Conservation (phyloP, 2,329 filamentous ascomycete species). For the Epichloe elymi region DNA sequence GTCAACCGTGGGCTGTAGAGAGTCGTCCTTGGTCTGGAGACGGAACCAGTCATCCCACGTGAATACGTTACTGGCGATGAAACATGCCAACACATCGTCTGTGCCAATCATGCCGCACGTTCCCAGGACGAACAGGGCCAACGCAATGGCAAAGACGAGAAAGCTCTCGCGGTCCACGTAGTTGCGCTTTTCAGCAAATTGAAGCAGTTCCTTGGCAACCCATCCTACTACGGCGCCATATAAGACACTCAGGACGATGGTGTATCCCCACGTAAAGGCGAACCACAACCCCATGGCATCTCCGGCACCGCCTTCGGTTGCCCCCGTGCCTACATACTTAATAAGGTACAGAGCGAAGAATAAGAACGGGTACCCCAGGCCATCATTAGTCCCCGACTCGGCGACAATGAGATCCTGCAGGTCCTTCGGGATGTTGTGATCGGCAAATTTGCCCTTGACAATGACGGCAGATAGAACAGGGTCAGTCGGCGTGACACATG, state of each 20-base stretch:
- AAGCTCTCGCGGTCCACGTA: slow-evolving; percentile 84
- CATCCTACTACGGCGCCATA: slow-evolving; percentile 72
- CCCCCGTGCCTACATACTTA: slow-evolving; percentile 54
- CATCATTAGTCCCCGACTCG: slow-evolving; percentile 83
- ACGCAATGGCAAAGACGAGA: slow-evolving; percentile 70
- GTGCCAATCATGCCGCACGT: slow-evolving; percentile 79
- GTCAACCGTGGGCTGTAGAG: slow-evolving; percentile 85
- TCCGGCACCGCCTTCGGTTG: slow-evolving; percentile 43
- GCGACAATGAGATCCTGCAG: slow-evolving; percentile 70
- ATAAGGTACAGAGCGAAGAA: slow-evolving; percentile 77
- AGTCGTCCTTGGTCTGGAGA: slow-evolving; percentile 76
- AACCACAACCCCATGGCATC: slow-evolving; percentile 72
- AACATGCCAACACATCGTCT: slow-evolving; percentile 84
- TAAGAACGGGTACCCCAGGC: slow-evolving; percentile 76
- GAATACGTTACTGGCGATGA: slow-evolving; percentile 81
- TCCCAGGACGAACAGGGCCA: slow-evolving; percentile 76
- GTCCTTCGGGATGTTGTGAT: slow-evolving; percentile 72
- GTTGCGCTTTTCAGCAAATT: slow-evolving; percentile 68
- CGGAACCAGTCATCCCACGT: slow-evolving; percentile 95
- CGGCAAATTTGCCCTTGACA: slow-evolving; percentile 86
- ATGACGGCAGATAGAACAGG: slow-evolving; percentile 80
- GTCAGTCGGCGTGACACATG: slow-evolving; percentile 87
- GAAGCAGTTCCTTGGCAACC: slow-evolving; percentile 68
- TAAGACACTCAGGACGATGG: slow-evolving; percentile 61
- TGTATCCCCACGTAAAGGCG: slow-evolving; percentile 73